Base-by-base conservation (phyloP, 2,329 filamentous ascomycete species). In the Diaporthe amygdali region DNA sequence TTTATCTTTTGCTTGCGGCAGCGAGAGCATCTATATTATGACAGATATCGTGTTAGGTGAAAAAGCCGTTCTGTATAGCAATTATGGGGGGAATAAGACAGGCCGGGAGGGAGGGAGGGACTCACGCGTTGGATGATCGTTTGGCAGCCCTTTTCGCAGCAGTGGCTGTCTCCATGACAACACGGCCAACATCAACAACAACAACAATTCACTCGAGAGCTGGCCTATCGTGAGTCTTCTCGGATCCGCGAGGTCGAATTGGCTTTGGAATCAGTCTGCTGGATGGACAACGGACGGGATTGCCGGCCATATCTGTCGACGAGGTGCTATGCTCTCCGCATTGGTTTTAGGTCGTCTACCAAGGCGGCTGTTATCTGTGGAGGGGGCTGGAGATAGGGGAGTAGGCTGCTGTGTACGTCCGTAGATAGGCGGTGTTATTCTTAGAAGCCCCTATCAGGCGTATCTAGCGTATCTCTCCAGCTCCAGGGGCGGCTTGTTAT, bases 1-100 rank as follows among this genome's bases (percentile, higher is more conserved):
- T 82, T 83, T 73, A 85, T 84, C 74, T 85, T 85, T 67, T 84
- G 83, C 64, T 80, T 79, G 32, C 84, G 82, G 72, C 84, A 86
- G 73, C 83, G 80, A 56, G 78, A 77, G 72, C 84, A 85, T 49
- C 84, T 85, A 20, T 20, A 41, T 12, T 84, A 85, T 72, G 82
- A 79, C 55, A n/a, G n/a, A n/a, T 78, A 77, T 71, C 83, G 84
- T 41, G 84, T 85, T 25, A 64, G 44, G 10, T 22, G 25, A 61
- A 27, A 25, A 5, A 34, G 10, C 54, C 22, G 34, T 39, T 15
- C 32, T 39, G 14, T 10, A 6, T 4, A 10, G 39, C 9, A 15
- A 10, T 2, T 17, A 25, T 22, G 25, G 14, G 37, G 27, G 22
- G 25, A n/a, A n/a, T n/a, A n/a, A n/a, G n/a, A n/a, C n/a, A n/a